Evolutionary conservation across 148 eudicot genomes (phyloP).

Genomic region (Agrostemma githago): DNA sequence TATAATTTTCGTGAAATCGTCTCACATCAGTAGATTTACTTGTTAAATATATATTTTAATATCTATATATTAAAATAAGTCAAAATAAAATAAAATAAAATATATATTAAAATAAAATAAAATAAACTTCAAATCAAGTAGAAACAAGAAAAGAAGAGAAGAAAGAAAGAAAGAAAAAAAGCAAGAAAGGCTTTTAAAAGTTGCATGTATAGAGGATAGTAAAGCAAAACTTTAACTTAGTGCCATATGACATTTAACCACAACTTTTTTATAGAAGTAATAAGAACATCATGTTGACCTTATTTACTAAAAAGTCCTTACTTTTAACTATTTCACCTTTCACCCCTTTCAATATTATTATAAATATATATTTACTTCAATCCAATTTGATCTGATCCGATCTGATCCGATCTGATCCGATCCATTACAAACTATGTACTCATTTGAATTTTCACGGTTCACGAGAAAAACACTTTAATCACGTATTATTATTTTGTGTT

Average conservation of each 20-base stretch:
- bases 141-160: constrained; percentile 14
- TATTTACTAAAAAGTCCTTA: constrained; percentile 17
- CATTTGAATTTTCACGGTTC: too few relatives aligned
- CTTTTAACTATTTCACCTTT: constrained; percentile 26
- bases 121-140: constrained; percentile 26
- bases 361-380: too few relatives aligned
- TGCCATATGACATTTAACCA: constrained; percentile 20
- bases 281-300: constrained; percentile 13
- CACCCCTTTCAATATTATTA: not conserved
- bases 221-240: constrained; percentile 29
- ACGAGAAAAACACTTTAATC: too few relatives aligned
- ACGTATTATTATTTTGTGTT: not conserved
- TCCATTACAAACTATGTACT: too few relatives aligned
- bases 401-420: too few relatives aligned
- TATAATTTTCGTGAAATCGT: too few relatives aligned
- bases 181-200: constrained; percentile 26
- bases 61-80: too few relatives aligned
- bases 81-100: constrained; percentile 9
- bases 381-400: too few relatives aligned
- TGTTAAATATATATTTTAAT: too few relatives aligned
- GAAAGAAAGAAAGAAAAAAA: constrained; percentile 5
- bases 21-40: not conserved
- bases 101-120: constrained; percentile 13
- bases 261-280: constrained; percentile 1
- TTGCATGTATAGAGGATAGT: constrained; percentile 10